Evolutionary conservation across 371 early-diverging fungal genomes (phyloP).

Genomic region (Mortierella sp.): DNA sequence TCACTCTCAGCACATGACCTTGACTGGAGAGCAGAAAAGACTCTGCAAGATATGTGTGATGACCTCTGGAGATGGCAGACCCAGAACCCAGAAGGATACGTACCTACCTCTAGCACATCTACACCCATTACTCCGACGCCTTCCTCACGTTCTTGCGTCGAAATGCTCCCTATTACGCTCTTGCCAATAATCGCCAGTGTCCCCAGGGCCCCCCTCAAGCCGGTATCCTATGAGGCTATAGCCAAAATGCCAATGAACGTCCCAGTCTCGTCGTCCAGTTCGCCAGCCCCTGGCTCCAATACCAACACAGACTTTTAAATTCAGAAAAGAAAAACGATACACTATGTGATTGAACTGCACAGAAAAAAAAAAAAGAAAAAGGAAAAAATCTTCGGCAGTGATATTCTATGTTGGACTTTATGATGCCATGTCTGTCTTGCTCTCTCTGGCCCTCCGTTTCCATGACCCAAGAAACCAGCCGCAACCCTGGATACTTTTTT

Average conservation of each 20-base stretch:
- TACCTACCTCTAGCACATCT: conserved; percentile 1
- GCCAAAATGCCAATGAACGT: neutral
- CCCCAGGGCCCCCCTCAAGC: conserved; percentile 23
- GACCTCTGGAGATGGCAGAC: conserved; percentile 92
- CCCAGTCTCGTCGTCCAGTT: conserved; percentile 2
- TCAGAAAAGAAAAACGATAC: neutral
- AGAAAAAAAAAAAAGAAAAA: neutral
- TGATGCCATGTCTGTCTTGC: neutral
- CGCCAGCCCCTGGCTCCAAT: conserved; percentile 23
- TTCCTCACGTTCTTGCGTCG: conserved; percentile 16
- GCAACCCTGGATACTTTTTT: neutral
- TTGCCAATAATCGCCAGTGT: conserved; percentile 30
- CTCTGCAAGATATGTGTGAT: conserved; percentile 86
- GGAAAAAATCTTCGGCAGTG: neutral
- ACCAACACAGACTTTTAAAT: conserved; percentile 25
- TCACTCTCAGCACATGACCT: conserved; percentile 77
- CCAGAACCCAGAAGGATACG: conserved; percentile 77
- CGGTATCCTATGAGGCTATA: conserved; percentile 2
- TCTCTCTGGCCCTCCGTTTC: neutral
- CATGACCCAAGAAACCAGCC: neutral
- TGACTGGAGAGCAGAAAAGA: conserved; percentile 78
- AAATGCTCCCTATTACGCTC: conserved; percentile 26
- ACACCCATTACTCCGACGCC: conserved; percentile 29
- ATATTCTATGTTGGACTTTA: neutral
- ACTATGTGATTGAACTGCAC: neutral